These are phyloP conservation scores for Phalaenopsis equestris DNA, from an alignment of 106 monocot species.

Conservation along the genomic window DNA sequence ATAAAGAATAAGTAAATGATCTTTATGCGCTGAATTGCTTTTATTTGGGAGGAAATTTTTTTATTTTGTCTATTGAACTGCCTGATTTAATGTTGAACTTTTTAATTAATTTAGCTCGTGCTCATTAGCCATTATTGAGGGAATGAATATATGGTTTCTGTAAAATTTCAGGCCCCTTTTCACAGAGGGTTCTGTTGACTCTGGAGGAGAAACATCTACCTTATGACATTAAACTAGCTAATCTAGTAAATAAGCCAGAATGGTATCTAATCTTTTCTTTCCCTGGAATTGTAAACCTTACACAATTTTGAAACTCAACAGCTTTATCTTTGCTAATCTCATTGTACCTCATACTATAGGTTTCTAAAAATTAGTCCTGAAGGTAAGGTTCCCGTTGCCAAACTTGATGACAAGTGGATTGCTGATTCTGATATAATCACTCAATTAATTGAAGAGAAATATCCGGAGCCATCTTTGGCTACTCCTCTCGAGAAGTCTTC, in stretches of 20 bases:
- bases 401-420: constrained; percentile 60
- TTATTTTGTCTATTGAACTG: not conserved
- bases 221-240: constrained; percentile 70
- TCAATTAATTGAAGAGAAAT: constrained; percentile 56
- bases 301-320: not conserved
- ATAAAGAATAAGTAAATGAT: not conserved
- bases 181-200: constrained; percentile 80
- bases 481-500: constrained; percentile 45
- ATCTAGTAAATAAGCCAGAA: constrained; percentile 72
- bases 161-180: constrained; percentile 67
- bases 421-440: constrained; percentile 67
- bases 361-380: constrained; percentile 44
- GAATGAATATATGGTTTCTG: not conserved
- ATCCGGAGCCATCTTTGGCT: constrained; percentile 43
- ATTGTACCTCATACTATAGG: constrained; percentile 18
- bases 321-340: not conserved
- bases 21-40: not conserved
- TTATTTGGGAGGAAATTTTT: not conserved
- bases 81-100: not conserved
- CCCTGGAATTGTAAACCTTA: not conserved
- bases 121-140: not conserved
- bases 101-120: not conserved
- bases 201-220: constrained; percentile 81
- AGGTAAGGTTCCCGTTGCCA: constrained; percentile 55
- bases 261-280: constrained; percentile 35